Conservation (phyloP, 768 basidiomycete species). For the Thelephora ganbajun region DNA sequence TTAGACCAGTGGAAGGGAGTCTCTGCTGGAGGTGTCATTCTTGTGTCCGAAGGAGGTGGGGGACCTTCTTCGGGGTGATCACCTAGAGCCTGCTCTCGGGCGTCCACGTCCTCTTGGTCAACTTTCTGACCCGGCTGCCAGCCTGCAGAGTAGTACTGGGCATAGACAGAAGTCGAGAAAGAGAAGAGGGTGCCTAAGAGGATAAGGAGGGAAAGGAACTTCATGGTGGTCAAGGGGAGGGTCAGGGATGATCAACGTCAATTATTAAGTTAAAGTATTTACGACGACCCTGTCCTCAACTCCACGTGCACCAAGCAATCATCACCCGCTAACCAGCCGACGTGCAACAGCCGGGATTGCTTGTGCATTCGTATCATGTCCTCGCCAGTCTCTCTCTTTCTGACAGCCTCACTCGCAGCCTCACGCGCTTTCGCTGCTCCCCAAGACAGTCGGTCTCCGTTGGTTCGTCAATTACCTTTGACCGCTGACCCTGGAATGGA, state of each 20-base stretch:
- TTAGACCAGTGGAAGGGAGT: slow-evolving; percentile 13
- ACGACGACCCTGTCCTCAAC: background rate
- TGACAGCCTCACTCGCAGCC: too few relatives aligned
- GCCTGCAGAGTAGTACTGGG: slow-evolving; percentile 72
- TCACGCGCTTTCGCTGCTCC: too few relatives aligned
- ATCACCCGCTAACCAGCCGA: too few relatives aligned
- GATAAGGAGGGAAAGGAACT: slow-evolving; percentile 23
- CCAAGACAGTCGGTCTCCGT: too few relatives aligned
- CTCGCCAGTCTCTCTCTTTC: too few relatives aligned
- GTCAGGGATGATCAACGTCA: background rate
- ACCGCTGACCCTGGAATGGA: too few relatives aligned
- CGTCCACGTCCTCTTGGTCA: slow-evolving; percentile 1
- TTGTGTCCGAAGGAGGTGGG: slow-evolving; percentile 3
- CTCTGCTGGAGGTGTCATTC: slow-evolving; percentile 10
- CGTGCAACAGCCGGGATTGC: slow-evolving; percentile 10
- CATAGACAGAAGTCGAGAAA: slow-evolving; percentile 25
- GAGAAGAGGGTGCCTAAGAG: slow-evolving; percentile 20
- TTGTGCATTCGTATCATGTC: background rate
- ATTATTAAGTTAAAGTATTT: background rate
- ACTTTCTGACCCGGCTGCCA: slow-evolving; percentile 65
- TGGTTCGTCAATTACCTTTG: too few relatives aligned
- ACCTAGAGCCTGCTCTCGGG: background rate
- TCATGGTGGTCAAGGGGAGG: slow-evolving; percentile 31
- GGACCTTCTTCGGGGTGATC: background rate
- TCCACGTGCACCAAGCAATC: background rate